Conservation (phyloP, 2,329 filamentous ascomycete species). For the Pseudogymnoascus sp. region DNA sequence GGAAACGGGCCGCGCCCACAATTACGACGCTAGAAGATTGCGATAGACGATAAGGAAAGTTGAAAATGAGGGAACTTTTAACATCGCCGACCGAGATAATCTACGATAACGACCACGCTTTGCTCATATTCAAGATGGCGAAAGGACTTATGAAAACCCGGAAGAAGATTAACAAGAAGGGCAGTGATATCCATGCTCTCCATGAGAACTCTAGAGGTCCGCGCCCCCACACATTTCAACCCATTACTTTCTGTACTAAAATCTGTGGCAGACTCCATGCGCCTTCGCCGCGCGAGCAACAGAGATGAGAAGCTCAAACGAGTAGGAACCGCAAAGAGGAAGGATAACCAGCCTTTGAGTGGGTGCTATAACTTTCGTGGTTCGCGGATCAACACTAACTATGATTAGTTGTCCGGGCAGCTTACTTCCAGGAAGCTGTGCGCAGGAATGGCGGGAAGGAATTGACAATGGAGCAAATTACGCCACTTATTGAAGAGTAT, state of each 20-base stretch:
- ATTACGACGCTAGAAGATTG: slow-evolving; percentile 17
- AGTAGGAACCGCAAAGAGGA: slow-evolving; percentile 59
- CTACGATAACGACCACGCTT: background rate
- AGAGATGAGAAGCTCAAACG: slow-evolving; percentile 77
- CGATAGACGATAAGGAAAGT: slow-evolving; percentile 10
- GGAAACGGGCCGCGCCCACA: slow-evolving; percentile 13
- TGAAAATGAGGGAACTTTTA: slow-evolving; percentile 7
- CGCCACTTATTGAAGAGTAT: slow-evolving; percentile 54
- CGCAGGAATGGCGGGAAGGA: slow-evolving; percentile 42
- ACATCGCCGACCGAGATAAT: background rate
- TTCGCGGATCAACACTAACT: slow-evolving; percentile 5
- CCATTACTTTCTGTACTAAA: background rate
- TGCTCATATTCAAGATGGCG: slow-evolving; percentile 49
- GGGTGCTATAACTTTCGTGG: slow-evolving; percentile 24
- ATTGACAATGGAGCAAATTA: slow-evolving; percentile 48
- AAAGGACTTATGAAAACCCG: slow-evolving; percentile 72
- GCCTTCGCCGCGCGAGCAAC: slow-evolving; percentile 68
- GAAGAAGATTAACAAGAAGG: slow-evolving; percentile 79
- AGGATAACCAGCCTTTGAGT: slow-evolving; percentile 68
- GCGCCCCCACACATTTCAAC: background rate
- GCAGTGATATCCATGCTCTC: slow-evolving; percentile 61
- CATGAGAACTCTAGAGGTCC: slow-evolving; percentile 69
- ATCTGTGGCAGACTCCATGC: slow-evolving; percentile 53
- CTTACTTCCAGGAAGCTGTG: slow-evolving; percentile 63
- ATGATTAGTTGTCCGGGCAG: slow-evolving; percentile 52